Conservation (phyloP, 164 flowering plant genomes). For the Hamamelis virginiana region DNA sequence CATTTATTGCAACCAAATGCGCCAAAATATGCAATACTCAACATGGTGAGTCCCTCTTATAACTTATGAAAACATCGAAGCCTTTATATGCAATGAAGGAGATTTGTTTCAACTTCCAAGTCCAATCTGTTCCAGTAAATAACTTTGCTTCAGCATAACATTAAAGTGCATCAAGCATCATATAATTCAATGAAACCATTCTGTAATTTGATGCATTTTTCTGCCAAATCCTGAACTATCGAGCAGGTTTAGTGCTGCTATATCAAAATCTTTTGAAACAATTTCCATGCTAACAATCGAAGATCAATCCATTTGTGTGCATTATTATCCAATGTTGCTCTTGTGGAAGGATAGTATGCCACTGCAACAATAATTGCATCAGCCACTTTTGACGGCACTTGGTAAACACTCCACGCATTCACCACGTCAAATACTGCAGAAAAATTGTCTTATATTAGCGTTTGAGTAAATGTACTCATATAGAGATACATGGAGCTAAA, state of each 20-base stretch:
- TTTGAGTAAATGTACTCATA: conserved; percentile 11
- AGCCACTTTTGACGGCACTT: conserved; percentile 16
- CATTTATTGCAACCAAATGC: no score
- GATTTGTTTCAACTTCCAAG: no score
- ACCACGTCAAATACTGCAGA: conserved; percentile 26
- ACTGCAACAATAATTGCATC: conserved; percentile 14
- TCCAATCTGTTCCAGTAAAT: no score
- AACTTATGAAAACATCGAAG: no score
- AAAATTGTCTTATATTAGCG: conserved; percentile 30
- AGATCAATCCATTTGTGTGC: neutral
- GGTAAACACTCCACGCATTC: conserved; percentile 26
- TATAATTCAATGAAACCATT: neutral
- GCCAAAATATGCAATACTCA: no score
- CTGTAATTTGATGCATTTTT: neutral
- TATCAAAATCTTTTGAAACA: conserved; percentile 6
- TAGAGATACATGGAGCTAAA: conserved; percentile 17
- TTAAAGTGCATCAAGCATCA: no score
- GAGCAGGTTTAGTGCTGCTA: conserved; percentile 5
- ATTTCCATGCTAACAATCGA: neutral
- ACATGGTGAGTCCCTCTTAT: no score
- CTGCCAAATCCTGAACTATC: conserved; percentile 8
- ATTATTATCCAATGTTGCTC: conserved; percentile 11
- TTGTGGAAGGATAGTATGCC: conserved; percentile 13
- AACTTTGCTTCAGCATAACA: no score
- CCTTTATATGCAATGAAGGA: no score